A percentile compares a stretch with the other conserved stretches of the same genome.
phyloP scores from a whole-genome alignment of 148 eudicot genomes.

The Chenopodium berlandieri region DNA sequence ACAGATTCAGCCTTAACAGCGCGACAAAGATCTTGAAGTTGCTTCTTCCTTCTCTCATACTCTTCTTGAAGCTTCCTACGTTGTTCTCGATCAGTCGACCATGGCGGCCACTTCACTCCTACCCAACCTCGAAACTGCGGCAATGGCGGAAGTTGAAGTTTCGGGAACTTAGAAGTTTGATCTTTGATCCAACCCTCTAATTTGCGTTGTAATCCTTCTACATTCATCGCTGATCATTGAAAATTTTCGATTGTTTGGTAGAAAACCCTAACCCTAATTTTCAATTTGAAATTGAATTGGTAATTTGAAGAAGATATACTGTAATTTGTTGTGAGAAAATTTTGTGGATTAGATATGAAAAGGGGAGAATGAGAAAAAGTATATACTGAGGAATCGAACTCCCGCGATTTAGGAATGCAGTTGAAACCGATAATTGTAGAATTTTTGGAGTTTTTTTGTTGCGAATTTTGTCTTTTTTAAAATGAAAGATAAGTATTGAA shows the following conservation, averaged over 20 bases:
- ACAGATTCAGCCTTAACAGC: constrained; percentile 82
- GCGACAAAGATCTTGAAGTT: constrained; percentile 55
- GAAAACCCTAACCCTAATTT: constrained; percentile 29
- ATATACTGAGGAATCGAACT: constrained; percentile 43
- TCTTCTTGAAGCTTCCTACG: constrained; percentile 68
- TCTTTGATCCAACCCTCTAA: constrained; percentile 83
- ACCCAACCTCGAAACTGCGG: constrained; percentile 55
- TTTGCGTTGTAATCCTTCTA: constrained; percentile 63
- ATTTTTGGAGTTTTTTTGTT: neutral
- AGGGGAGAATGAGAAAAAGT: constrained; percentile 13
- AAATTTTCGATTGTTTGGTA: neutral
- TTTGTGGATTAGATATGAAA: constrained; percentile 2
- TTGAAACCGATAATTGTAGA: neutral
- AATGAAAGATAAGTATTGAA: neutral
- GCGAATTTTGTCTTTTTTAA: too few relatives aligned
- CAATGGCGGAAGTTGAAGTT: constrained; percentile 40
- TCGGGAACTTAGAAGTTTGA: constrained; percentile 59
- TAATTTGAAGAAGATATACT: neutral
- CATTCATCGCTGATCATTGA: constrained; percentile 42
- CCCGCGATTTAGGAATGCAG: constrained; percentile 20
- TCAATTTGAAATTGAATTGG: neutral
- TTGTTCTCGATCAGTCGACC: constrained; percentile 63
- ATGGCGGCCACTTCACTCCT: constrained; percentile 62
- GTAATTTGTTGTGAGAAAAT: too few relatives aligned
- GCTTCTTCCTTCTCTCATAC: constrained; percentile 60